Evolutionary conservation across 306 rosid species (phyloP).

Genomic region (Medicago ruthenica): DNA sequence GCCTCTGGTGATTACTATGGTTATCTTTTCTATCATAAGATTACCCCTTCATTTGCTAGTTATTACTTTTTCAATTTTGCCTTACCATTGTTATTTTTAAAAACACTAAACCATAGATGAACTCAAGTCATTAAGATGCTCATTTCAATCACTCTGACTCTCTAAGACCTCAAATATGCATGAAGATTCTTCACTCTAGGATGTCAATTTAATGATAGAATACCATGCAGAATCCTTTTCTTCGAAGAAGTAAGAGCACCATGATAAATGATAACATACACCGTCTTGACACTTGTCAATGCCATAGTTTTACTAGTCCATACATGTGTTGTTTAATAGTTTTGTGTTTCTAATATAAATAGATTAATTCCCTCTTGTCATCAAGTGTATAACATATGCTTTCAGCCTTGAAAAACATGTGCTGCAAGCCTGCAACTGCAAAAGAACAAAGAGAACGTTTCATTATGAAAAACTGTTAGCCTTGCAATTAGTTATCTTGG

Average conservation of each 20-base stretch:
- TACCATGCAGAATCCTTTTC: background rate
- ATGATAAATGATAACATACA: background rate
- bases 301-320: background rate
- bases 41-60: slow-evolving; percentile 1
- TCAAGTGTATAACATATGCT: no score
- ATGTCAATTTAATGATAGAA: slow-evolving; percentile 9
- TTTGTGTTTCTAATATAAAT: no score
- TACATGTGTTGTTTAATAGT: background rate
- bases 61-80: slow-evolving; percentile 10
- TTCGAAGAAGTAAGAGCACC: background rate
- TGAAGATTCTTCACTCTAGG: slow-evolving; percentile 1
- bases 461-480: no score
- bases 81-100: background rate
- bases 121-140: slow-evolving; percentile 27
- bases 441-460: no score
- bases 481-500: no score
- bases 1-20: slow-evolving; percentile 5
- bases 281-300: no score
- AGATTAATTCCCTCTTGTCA: no score
- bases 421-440: no score
- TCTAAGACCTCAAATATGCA: slow-evolving; percentile 10
- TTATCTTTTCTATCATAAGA: slow-evolving; percentile 27
- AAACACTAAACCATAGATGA: slow-evolving; percentile 13
- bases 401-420: no score
- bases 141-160: background rate